Evolutionary conservation across 768 basidiomycete genomes (phyloP), one percentile per base, ranked within the genome.

Genomic region (Boletus rufocinnamomeus): DNA sequence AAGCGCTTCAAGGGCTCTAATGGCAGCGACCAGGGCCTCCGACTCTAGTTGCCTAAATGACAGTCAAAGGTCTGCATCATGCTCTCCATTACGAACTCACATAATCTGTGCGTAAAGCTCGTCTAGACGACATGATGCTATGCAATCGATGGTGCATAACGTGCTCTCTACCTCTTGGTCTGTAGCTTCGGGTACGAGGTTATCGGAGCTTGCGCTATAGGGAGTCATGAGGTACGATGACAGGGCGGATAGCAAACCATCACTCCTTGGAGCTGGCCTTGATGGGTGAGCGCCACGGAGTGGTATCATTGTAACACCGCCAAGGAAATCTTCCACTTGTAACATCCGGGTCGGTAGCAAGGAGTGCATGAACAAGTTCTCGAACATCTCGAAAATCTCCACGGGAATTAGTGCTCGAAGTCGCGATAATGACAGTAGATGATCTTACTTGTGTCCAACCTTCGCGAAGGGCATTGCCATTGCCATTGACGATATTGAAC

Each of bases 381-480:
- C 90, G 75, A 96, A 95, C 88, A 98, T 98, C 73, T 98, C 96
- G 66, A 99, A 98, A 54, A 99, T 93, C 91, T 97, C 56, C 47
- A 8, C 27, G 21, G 34, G 34, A 49, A 51, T 56, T 11, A 66
- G 43, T 41, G 23, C 34, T 58, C 47, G 14, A 41, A 50, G 28
- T 23, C 13, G 41, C 6, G 27, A 43, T 30, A 27, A 10, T 17
- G 41, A 28, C n/a, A 23, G 14, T 9, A 41, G 35, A 21, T 23
- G 34, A 50, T 60, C 78, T 63, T 61, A 93, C 91, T 79, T 93
- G 90, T 5, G 85, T 87, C 97, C 97, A 99, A 27, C 96, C 95
- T 71, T 95, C 93, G 32, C 95, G 84, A 51, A 99, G 82, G 11
- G 93, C 91, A 63, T 93, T 90, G 9, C 93, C 95, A 70, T 98